phyloP scores from a whole-genome alignment of 2,329 filamentous ascomycete genomes.

The Pseudogymnoascus sp. region DNA sequence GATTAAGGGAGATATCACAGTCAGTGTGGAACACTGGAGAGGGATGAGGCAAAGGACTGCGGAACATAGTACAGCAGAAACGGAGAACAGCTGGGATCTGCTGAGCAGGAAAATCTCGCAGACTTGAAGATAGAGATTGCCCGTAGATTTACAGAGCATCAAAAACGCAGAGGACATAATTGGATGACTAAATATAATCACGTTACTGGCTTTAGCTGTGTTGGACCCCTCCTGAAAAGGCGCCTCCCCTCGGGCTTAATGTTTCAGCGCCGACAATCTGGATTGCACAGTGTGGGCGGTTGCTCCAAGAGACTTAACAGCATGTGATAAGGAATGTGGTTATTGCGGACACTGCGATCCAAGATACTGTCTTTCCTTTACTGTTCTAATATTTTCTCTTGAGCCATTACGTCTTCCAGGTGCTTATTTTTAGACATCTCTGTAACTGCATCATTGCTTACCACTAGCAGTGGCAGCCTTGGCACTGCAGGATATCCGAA shows the following conservation, averaged over 20 bases:
- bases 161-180: not conserved
- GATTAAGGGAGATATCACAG: not conserved
- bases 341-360: not conserved
- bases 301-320: too few relatives aligned
- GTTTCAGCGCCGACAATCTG: too few relatives aligned
- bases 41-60: not conserved
- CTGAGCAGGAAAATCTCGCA: not conserved
- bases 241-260: too few relatives aligned
- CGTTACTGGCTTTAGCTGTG: too few relatives aligned
- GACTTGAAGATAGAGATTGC: not conserved
- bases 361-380: not conserved
- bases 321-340: too few relatives aligned
- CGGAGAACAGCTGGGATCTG: not conserved
- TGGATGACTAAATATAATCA: too few relatives aligned
- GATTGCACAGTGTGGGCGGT: too few relatives aligned
- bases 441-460: slow-evolving; percentile 16
- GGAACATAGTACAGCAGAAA: not conserved
- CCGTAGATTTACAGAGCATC: too few relatives aligned
- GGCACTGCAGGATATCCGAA: slow-evolving; percentile 20
- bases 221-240: too few relatives aligned
- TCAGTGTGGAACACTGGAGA: not conserved
- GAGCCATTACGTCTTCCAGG: not conserved
- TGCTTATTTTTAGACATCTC: not conserved
- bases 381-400: not conserved
- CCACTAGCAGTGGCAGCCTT: slow-evolving; percentile 19